Evolutionary conservation across 306 rosid species (phyloP).

Genomic region (Pyrus communis): DNA sequence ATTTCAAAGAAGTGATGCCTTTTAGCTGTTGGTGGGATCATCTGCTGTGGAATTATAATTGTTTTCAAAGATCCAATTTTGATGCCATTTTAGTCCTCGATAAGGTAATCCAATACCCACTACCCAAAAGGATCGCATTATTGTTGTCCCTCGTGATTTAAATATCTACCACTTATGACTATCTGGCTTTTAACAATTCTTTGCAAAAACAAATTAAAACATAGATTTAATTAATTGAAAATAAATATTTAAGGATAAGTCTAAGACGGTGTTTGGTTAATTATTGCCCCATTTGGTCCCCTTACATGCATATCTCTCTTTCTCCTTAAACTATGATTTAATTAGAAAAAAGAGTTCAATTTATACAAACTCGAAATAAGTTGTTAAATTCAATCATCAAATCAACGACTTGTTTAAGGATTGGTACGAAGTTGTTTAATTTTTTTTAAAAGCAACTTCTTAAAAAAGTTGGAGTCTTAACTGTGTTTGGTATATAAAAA

Average conservation of each 20-base stretch:
- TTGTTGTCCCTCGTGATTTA: not conserved
- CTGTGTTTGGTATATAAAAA: too few relatives aligned
- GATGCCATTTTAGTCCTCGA: conserved; percentile 10
- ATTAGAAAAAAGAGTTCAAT: not conserved
- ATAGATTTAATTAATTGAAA: too few relatives aligned
- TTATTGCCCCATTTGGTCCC: not conserved
- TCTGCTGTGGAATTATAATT: not conserved
- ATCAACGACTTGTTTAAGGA: not conserved
- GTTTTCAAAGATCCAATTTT: conserved; percentile 4
- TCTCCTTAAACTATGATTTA: not conserved
- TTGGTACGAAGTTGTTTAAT: too few relatives aligned
- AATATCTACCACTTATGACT: not conserved
- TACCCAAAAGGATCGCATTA: conserved; percentile 11
- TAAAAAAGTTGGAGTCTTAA: too few relatives aligned
- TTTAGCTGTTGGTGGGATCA: not conserved
- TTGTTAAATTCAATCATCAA: not conserved
- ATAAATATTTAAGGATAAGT: not conserved
- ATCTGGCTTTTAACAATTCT: not conserved
- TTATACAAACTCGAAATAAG: not conserved
- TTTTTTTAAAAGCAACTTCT: too few relatives aligned
- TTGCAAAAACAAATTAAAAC: not conserved
- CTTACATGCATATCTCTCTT: not conserved
- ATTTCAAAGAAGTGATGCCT: not conserved
- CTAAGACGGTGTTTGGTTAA: not conserved
- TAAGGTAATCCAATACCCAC: conserved; percentile 25